Percentiles rank a stretch among this genome's conserved stretches.
Conservation (phyloP, 495 filamentous ascomycete genomes). For the Podospora sp. region DNA sequence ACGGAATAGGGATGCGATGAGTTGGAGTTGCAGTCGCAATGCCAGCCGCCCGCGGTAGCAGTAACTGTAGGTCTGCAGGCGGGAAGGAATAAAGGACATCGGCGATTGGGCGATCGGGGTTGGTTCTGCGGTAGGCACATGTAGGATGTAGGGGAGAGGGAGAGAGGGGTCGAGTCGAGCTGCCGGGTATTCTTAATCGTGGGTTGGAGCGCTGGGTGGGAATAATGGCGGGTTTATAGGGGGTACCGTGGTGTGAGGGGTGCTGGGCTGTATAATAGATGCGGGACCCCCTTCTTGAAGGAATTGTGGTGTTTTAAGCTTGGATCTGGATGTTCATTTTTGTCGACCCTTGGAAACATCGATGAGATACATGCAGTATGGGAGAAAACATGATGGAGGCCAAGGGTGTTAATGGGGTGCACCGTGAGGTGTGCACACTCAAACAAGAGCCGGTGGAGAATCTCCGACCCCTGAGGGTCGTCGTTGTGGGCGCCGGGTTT, state of each 20-base stretch:
- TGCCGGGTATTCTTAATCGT: background rate
- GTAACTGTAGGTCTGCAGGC: background rate
- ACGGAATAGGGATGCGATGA: background rate
- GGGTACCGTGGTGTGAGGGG: background rate
- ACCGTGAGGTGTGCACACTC: conserved; percentile 30
- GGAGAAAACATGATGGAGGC: background rate
- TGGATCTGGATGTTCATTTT: background rate
- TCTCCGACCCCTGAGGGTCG: conserved; percentile 47
- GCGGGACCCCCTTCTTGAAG: background rate
- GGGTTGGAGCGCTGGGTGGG: background rate
- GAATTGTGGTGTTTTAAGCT: background rate
- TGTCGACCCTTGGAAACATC: too few relatives aligned
- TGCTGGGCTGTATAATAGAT: background rate
- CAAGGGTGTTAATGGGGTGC: conserved; percentile 3
- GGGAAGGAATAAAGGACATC: too few relatives aligned
- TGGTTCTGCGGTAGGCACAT: too few relatives aligned
- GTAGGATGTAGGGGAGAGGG: background rate
- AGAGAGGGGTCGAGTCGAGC: background rate
- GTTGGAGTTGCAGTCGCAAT: background rate
- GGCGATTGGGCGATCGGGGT: too few relatives aligned
- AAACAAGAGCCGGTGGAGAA: conserved; percentile 50
- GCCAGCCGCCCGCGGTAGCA: background rate
- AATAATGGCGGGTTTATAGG: background rate
- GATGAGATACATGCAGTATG: background rate
- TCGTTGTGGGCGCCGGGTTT: conserved; percentile 53